Evolutionary conservation across 805 yeast species (phyloP).

Genomic region (Kodamaea laetipori): DNA sequence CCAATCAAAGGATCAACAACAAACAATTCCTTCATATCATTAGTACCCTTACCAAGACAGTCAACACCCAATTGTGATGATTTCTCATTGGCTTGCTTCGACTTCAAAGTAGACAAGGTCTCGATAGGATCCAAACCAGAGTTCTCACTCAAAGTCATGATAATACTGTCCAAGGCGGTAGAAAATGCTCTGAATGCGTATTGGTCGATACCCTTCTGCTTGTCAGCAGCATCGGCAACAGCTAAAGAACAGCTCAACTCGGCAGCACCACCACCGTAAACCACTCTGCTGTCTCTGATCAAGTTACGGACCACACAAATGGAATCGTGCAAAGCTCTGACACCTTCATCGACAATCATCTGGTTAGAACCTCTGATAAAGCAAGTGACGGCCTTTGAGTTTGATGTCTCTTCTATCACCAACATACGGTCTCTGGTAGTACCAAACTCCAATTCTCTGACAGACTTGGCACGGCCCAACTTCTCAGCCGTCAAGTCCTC

Average conservation of each 20-base stretch:
- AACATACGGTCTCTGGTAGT: constrained; percentile 96
- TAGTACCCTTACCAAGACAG: constrained; percentile 83
- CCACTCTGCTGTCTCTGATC: constrained; percentile 87
- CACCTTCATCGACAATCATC: constrained; percentile 97
- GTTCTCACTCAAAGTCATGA: constrained; percentile 94
- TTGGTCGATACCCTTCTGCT: constrained; percentile 93
- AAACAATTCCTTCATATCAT: constrained; percentile 91
- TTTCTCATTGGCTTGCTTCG: constrained; percentile 77
- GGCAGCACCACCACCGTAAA: constrained; percentile 99
- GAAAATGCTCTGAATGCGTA: constrained; percentile 97
- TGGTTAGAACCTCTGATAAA: constrained; percentile 94
- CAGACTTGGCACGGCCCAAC: constrained; percentile 84
- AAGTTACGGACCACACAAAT: constrained; percentile 96
- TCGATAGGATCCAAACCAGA: constrained; percentile 95
- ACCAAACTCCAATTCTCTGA: constrained; percentile 90
- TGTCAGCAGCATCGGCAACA: constrained; percentile 88
- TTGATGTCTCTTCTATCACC: constrained; percentile 86
- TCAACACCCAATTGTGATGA: constrained; percentile 85
- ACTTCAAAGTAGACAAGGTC: constrained; percentile 78
- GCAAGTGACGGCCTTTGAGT: constrained; percentile 87
- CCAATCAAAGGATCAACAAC: constrained; percentile 97
- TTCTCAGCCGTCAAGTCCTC: constrained; percentile 84
- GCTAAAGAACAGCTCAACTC: constrained; percentile 93
- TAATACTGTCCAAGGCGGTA: constrained; percentile 85
- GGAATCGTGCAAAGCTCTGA: constrained; percentile 95